Evolutionary conservation across 306 rosid genomes (phyloP), one percentile per base, ranked within the genome.

Genomic region (Malus sieversii): DNA sequence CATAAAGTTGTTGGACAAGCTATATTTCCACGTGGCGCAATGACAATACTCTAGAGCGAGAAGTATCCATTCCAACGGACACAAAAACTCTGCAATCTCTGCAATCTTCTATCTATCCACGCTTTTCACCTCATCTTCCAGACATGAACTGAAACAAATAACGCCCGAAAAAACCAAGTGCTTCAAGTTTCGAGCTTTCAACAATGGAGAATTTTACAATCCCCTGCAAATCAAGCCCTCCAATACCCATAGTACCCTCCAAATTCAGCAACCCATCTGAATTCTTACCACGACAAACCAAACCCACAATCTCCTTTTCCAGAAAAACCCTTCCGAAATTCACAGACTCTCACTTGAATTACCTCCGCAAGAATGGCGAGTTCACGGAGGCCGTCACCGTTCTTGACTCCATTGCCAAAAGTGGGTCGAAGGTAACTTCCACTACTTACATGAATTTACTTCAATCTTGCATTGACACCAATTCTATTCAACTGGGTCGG

Each of bases 401-500:
- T 68, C 88, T 95, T 23, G 96, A 92, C 59, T 77, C 92, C 52
- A 27, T 95, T 5, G 82, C 92, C 76, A 82, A 88, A 70, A 84
- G 68, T 46, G 97, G 97, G 48, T 84, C 83, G 30, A 84, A 84
- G 86, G 82, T 90, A 11, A 81, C 74, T 64, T 75, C 96, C 76
- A 61, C 68, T 13, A 90, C 97, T 11, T 92, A 80, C 59, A 82
- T 89, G 78, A 90, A 85, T 45, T 59, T 95, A 70, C 86, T 95
- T 67, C 92, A 90, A 51, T 85, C 86, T 66, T 95, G 99, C 77
- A 92, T 95, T 73, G 96, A 92, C 66, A 59, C 38, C 33, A 84
- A 84, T 45, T 85, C 85, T 68, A 75, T 95, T 74, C 82, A 75
- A 42, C 30, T 92, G 77, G 99, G 99, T 73, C 88, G 90, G 70